Evolutionary conservation across 2,329 filamentous ascomycete genomes (phyloP).

Genomic region (Fusarium staphyleae): DNA sequence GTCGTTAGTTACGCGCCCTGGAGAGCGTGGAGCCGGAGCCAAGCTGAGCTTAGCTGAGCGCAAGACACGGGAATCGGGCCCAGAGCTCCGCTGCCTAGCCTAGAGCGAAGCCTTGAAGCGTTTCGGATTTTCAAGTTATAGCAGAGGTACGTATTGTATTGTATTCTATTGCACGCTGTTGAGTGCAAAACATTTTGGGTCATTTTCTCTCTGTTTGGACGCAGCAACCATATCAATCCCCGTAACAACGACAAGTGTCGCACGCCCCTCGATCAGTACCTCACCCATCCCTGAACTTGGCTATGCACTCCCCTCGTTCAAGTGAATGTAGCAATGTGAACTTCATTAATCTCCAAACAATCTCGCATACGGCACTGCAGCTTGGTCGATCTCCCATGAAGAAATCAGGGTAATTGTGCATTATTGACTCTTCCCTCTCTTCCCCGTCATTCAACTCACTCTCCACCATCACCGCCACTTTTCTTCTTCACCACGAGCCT

Average conservation of each 20-base stretch:
- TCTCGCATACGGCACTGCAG: constrained; percentile 25
- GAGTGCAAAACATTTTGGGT: neutral
- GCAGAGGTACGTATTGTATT: constrained; percentile 29
- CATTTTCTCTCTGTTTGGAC: constrained; percentile 2
- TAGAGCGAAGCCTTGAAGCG: constrained; percentile 26
- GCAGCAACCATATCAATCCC: neutral
- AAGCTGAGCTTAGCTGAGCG: neutral
- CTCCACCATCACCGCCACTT: constrained; percentile 22
- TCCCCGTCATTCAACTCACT: neutral
- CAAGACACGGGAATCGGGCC: constrained; percentile 18
- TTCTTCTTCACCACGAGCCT: neutral
- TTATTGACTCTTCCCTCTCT: constrained; percentile 6
- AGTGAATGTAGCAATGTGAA: constrained; percentile 11
- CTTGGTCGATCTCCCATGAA: constrained; percentile 10
- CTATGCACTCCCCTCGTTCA: constrained; percentile 20
- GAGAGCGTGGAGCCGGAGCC: constrained; percentile 7
- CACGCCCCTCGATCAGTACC: constrained; percentile 3
- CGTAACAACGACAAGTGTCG: neutral
- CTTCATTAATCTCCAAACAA: constrained; percentile 10
- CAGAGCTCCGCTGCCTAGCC: constrained; percentile 28
- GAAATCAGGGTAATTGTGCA: constrained; percentile 14
- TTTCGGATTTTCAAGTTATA: constrained; percentile 35
- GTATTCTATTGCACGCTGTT: constrained; percentile 10
- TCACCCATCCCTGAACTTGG: neutral
- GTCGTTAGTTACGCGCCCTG: constrained; percentile 15